Evolutionary conservation across 2,329 filamentous ascomycete genomes (phyloP), one percentile per base, ranked within the genome.

Genomic region (Diaporthe eres): DNA sequence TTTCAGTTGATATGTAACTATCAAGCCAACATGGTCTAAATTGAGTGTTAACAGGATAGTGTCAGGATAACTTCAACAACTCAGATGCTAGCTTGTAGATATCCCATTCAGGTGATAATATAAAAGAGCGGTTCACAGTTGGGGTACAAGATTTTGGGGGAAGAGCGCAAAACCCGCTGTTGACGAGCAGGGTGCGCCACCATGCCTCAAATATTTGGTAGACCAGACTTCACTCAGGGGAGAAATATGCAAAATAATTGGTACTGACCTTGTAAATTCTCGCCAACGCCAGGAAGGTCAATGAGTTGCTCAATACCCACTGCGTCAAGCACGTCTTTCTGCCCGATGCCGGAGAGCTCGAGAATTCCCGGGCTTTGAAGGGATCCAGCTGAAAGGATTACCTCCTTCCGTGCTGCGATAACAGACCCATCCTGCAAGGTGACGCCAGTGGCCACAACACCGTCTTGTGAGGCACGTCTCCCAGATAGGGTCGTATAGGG

Each of bases 241-340:
- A 19, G 6, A 44, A 44, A 44, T 6, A 19, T 19, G 42, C 15
- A 19, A 19, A 17, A 44, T 15, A 53, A 4, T 31, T 10, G 19
- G 25, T 42, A 83, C 78, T 88, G 86, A 77, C 89, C 87, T 78
- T 88, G 87, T 65, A 88, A 86, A 74, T 88, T 87, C 71, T 86
- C 83, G 10, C 88, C 88, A 3, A 90, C 87, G 3, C 86, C 85
- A 2, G 85, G 84, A 22, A 88, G 82, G 70, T 88, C 83, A 42
- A 87, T 81, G 6, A 85, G 74, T 3, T 82, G 81, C 13, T 84
- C 80, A 25, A 90, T 85, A 1, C 84, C 85, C 6, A 84, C 84
- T 15, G 82, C 80, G 17, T 83, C 78, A 2, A 91, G 85, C 13
- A 90, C 80, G 22, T 83, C 80, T 10, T 82, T 82, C 15, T 85